A percentile compares a stretch with the other conserved stretches of the same genome.
Conservation (phyloP, 768 basidiomycete species). For the Cystoderma amianthinum region DNA sequence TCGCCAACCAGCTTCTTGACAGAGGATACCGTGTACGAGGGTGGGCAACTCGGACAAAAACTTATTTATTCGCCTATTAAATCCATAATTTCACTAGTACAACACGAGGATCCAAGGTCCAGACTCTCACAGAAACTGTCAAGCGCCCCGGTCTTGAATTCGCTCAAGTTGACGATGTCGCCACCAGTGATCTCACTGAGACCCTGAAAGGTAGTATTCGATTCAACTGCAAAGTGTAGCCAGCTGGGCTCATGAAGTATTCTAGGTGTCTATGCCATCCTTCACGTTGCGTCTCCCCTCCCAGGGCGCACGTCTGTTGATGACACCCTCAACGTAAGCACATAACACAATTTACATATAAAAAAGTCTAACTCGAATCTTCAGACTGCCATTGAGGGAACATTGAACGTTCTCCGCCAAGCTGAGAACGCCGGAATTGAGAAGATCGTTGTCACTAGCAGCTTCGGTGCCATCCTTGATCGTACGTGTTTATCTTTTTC, state of each 20-base stretch:
- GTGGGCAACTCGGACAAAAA: slow-evolving; percentile 6
- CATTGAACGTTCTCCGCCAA: slow-evolving; percentile 30
- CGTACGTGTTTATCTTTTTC: slow-evolving; percentile 10
- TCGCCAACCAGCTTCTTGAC: slow-evolving; percentile 12
- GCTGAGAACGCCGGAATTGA: slow-evolving; percentile 27
- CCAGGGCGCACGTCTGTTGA: slow-evolving; percentile 11
- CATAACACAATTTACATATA: neutral
- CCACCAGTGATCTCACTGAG: slow-evolving; percentile 27
- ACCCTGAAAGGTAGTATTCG: slow-evolving; percentile 20
- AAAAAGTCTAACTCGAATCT: neutral
- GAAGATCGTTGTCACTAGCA: slow-evolving; percentile 24
- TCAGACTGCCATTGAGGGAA: slow-evolving; percentile 29
- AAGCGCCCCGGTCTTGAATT: slow-evolving; percentile 13
- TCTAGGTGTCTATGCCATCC: slow-evolving; percentile 34
- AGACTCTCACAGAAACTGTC: slow-evolving; percentile 7
- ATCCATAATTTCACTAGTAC: slow-evolving; percentile 8
- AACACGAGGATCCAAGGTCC: slow-evolving; percentile 13
- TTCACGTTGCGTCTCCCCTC: slow-evolving; percentile 28
- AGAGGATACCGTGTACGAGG: slow-evolving; percentile 16
- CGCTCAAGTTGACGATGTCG: slow-evolving; percentile 14
- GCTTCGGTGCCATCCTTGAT: slow-evolving; percentile 20
- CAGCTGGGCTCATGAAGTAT: too few relatives aligned
- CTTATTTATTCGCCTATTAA: neutral
- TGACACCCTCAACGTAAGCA: slow-evolving; percentile 10
- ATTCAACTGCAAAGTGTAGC: too few relatives aligned